These are phyloP conservation scores for Lodderomyces beijingensis DNA, from an alignment of 1,139 yeast genomes.

Conservation along the genomic window DNA sequence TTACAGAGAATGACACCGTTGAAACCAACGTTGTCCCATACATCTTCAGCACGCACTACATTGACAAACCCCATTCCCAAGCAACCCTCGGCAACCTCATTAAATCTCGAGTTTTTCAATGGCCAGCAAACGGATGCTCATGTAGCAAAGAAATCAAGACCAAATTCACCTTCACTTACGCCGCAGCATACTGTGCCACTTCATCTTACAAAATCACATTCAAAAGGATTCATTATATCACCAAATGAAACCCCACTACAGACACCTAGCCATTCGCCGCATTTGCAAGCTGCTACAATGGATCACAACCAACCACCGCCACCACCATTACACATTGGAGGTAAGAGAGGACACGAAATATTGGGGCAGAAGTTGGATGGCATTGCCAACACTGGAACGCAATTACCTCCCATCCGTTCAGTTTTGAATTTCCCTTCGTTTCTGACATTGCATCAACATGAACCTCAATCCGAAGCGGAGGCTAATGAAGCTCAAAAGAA, in stretches of 20 bases:
- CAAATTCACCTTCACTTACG: slow-evolving; percentile 32
- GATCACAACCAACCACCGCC: slow-evolving; percentile 7
- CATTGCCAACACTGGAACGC: slow-evolving; percentile 41
- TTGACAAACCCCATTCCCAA: slow-evolving; percentile 9
- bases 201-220: slow-evolving; percentile 4
- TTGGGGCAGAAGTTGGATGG: slow-evolving; percentile 19
- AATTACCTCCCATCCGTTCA: slow-evolving; percentile 42
- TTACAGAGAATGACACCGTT: slow-evolving; percentile 40
- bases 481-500: too few relatives aligned
- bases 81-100: slow-evolving; percentile 18
- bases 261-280: slow-evolving; percentile 45
- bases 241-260: slow-evolving; percentile 19
- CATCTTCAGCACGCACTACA: neutral
- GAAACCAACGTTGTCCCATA: slow-evolving; percentile 17
- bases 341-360: neutral
- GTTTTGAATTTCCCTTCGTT: slow-evolving; percentile 31
- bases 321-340: slow-evolving; percentile 16
- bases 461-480: too few relatives aligned
- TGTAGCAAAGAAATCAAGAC: slow-evolving; percentile 34
- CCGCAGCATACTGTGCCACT: slow-evolving; percentile 2
- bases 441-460: too few relatives aligned
- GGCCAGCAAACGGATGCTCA: slow-evolving; percentile 11
- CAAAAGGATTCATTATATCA: slow-evolving; percentile 14
- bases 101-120: slow-evolving; percentile 27
- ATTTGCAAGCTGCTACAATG: slow-evolving; percentile 23